A percentile compares a stretch with the other conserved stretches of the same genome.
Conservation (phyloP, 352 stramenopile species). For the Pythium oligandrum region DNA sequence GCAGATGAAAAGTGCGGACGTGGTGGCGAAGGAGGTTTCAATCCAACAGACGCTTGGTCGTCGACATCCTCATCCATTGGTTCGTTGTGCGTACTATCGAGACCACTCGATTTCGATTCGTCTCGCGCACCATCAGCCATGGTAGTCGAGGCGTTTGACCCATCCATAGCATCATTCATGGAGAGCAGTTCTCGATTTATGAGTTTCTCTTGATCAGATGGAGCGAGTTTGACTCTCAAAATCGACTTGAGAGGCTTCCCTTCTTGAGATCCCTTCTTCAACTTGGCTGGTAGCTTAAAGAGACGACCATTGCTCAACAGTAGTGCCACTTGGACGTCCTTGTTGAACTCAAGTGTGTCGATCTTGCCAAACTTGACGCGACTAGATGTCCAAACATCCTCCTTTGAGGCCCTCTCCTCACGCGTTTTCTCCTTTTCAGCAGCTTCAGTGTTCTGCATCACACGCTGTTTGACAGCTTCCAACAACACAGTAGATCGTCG, state of each 20-base stretch:
- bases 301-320: constrained; percentile 6
- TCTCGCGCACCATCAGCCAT: too few relatives aligned
- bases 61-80: background rate
- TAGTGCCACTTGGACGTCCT: constrained; percentile 19
- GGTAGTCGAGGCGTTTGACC: too few relatives aligned
- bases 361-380: constrained; percentile 19
- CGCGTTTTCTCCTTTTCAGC: background rate
- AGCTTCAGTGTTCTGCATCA: constrained; percentile 6
- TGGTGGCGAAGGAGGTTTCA: too few relatives aligned
- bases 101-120: too few relatives aligned
- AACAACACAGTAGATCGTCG: constrained; percentile 12
- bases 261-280: background rate
- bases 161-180: too few relatives aligned
- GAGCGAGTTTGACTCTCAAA: constrained; percentile 15
- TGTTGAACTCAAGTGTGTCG: constrained; percentile 16
- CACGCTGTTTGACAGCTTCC: constrained; percentile 14
- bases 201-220: constrained; percentile 3
- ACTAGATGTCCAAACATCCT: constrained; percentile 14
- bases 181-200: too few relatives aligned
- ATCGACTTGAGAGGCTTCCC: constrained; percentile 20
- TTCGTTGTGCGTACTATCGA: background rate
- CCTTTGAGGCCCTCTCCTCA: background rate
- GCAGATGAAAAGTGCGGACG: too few relatives aligned
- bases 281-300: background rate
- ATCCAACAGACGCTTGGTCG: too few relatives aligned